Percentiles rank a stretch among this genome's conserved stretches.
phyloP scores from a whole-genome alignment of 192 early-diverging fungal genomes.

The Cetraspora pellucida region DNA sequence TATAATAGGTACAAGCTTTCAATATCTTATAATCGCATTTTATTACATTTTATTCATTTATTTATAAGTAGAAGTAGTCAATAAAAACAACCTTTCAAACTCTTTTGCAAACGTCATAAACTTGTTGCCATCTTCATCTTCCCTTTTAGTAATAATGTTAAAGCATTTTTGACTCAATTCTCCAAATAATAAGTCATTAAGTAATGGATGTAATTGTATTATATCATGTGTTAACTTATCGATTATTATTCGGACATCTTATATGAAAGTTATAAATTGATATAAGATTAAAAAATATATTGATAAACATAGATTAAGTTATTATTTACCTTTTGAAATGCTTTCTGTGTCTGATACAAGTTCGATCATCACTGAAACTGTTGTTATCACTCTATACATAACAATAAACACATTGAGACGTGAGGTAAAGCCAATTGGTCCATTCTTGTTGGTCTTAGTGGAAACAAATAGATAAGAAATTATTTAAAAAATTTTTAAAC shows the following conservation, averaged over 20 bases:
- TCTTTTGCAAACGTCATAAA: slow-evolving; percentile 10
- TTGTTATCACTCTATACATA: slow-evolving; percentile 1
- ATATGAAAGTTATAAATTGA: not conserved
- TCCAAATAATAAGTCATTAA: slow-evolving; percentile 10
- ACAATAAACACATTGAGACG: not conserved
- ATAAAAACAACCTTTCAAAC: slow-evolving; percentile 10
- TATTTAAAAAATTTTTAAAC: not conserved
- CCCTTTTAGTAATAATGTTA: not conserved
- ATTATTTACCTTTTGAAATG: not conserved
- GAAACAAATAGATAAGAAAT: not conserved
- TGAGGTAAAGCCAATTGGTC: slow-evolving; percentile 20
- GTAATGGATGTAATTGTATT: slow-evolving; percentile 22
- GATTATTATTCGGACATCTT: not conserved
- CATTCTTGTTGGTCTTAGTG: slow-evolving; percentile 1
- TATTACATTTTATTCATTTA: too few relatives aligned
- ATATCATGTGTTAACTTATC: not conserved
- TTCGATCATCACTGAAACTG: not conserved
- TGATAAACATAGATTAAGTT: not conserved
- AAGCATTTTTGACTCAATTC: not conserved
- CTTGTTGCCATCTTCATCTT: not conserved
- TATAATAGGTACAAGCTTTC: too few relatives aligned
- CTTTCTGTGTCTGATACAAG: slow-evolving; percentile 3
- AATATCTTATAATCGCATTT: too few relatives aligned
- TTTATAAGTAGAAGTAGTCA: too few relatives aligned
- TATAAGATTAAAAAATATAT: not conserved